Percentiles rank a stretch among this genome's conserved stretches.
Evolutionary conservation across 345 rosid genomes (phyloP).

Genomic region (Aegle marmelos): DNA sequence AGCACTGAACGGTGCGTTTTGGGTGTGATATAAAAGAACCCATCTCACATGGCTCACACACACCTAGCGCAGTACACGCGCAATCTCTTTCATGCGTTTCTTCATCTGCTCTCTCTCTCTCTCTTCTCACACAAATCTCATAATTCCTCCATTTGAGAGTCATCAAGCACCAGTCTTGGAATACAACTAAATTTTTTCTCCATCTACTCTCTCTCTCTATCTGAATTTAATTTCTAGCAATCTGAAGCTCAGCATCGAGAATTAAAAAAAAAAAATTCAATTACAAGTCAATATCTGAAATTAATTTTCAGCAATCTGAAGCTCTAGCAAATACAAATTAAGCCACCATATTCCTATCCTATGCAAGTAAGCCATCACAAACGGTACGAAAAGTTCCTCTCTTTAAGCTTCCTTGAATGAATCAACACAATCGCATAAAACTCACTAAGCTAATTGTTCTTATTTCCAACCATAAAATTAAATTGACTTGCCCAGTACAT

Average conservation of each 20-base stretch:
- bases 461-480: neutral
- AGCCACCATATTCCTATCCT: neutral
- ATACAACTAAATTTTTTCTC: too few relatives aligned
- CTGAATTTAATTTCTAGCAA: neutral
- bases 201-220: too few relatives aligned
- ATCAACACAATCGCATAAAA: slow-evolving; percentile 14
- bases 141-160: too few relatives aligned
- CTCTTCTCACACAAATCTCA: too few relatives aligned
- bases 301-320: neutral
- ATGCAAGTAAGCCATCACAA: neutral
- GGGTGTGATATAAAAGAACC: too few relatives aligned
- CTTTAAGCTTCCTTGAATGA: neutral
- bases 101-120: too few relatives aligned
- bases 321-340: neutral
- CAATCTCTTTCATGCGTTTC: too few relatives aligned
- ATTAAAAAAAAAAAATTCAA: neutral
- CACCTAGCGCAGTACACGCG: too few relatives aligned
- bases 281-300: neutral
- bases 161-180: too few relatives aligned
- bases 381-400: neutral
- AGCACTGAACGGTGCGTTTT: too few relatives aligned
- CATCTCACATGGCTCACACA: too few relatives aligned
- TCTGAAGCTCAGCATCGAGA: neutral
- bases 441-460: neutral
- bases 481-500: neutral